Evolutionary conservation across 306 rosid species (phyloP).

Genomic region (Citrullus amarus): DNA sequence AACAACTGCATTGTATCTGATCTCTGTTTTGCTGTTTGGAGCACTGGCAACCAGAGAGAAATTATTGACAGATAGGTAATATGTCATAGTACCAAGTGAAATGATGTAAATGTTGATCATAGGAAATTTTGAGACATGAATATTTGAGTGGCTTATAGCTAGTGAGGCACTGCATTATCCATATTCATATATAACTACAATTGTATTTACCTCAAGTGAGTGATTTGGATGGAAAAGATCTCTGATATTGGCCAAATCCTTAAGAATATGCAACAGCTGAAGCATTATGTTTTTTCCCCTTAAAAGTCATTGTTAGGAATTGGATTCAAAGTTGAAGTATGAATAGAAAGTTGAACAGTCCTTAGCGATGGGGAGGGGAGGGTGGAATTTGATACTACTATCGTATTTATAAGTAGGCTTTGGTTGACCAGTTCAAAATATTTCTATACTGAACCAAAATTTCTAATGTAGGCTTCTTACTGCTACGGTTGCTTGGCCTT

Average conservation of each 20-base stretch:
- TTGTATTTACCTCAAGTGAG: neutral
- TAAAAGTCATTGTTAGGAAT: neutral
- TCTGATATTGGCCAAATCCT: neutral
- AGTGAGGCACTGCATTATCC: neutral
- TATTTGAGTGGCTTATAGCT: constrained; percentile 2
- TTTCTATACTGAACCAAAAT: neutral
- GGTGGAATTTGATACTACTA: neutral
- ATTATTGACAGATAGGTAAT: constrained; percentile 86
- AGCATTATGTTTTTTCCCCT: neutral
- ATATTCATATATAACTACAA: constrained; percentile 1
- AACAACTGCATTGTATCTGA: constrained; percentile 60
- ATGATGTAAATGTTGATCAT: neutral
- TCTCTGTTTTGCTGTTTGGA: constrained; percentile 81
- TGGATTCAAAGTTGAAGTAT: neutral
- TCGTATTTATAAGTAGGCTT: neutral
- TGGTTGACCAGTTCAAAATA: neutral
- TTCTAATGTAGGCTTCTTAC: constrained; percentile 81
- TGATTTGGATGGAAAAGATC: neutral
- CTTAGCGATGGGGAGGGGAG: neutral
- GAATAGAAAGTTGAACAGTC: neutral
- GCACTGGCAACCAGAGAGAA: constrained; percentile 67
- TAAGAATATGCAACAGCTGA: neutral
- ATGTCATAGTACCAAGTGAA: neutral
- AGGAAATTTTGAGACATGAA: neutral
- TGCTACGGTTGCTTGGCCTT: constrained; percentile 95